Evolutionary conservation across 108 stramenopile species (phyloP).

Genomic region (Tribonema minus): DNA sequence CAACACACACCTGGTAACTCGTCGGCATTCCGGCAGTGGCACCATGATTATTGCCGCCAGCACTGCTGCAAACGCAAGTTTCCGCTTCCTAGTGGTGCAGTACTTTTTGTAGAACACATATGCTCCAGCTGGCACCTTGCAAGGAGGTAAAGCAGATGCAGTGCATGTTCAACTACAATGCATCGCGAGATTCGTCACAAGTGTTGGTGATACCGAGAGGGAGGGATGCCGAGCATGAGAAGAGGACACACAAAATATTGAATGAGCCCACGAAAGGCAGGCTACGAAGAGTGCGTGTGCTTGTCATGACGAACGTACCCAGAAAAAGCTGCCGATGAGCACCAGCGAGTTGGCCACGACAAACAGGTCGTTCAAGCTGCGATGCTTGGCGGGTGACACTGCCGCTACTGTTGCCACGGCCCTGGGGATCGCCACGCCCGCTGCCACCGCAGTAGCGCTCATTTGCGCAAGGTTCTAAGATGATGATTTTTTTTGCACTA

Average conservation of each 20-base stretch:
- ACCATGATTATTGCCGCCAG: neutral
- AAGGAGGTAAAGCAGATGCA: neutral
- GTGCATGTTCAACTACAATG: too few relatives aligned
- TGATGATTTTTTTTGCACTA: too few relatives aligned
- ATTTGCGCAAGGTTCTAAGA: too few relatives aligned
- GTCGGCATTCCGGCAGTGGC: neutral
- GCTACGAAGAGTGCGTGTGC: neutral
- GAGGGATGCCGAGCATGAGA: too few relatives aligned
- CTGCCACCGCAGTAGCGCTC: too few relatives aligned
- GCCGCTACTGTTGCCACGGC: neutral
- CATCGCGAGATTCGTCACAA: too few relatives aligned
- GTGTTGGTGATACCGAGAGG: too few relatives aligned
- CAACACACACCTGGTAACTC: neutral
- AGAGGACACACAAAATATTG: neutral
- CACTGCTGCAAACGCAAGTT: neutral
- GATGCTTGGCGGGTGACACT: neutral
- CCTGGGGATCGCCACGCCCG: too few relatives aligned
- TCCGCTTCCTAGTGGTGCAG: neutral
- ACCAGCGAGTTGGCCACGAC: slow-evolving; percentile 24
- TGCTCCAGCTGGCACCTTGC: neutral
- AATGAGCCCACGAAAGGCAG: neutral
- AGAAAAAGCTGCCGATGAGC: slow-evolving; percentile 36
- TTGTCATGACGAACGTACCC: slow-evolving; percentile 8
- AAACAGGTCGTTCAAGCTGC: slow-evolving; percentile 13
- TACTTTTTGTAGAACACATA: neutral